Conservation (phyloP, 2,329 filamentous ascomycete genomes). For the Rhinocladiella similis region DNA sequence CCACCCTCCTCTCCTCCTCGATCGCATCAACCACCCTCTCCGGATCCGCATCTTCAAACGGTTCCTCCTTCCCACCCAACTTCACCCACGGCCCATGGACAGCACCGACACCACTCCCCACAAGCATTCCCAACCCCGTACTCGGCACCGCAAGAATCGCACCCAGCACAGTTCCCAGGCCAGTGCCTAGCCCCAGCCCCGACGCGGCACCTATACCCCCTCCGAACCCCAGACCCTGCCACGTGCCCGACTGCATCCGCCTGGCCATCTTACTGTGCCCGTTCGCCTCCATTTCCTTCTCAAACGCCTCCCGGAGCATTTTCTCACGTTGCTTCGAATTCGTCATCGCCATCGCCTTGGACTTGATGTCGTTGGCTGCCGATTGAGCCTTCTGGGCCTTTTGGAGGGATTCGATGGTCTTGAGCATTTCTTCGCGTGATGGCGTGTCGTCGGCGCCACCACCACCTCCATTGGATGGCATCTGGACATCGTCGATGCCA, state of each 20-base stretch:
- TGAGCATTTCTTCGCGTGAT: conserved; percentile 16
- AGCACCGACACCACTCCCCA: conserved; percentile 18
- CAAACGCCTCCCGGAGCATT: conserved; percentile 21
- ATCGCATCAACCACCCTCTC: conserved; percentile 16
- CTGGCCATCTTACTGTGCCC: conserved; percentile 25
- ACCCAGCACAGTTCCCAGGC: conserved; percentile 19
- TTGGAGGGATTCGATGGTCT: conserved; percentile 19
- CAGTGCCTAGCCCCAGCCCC: conserved; percentile 19
- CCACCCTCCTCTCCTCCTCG: conserved; percentile 13
- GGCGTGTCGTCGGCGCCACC: conserved; percentile 1
- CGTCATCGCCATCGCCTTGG: conserved; percentile 19
- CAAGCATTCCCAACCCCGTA: conserved; percentile 19
- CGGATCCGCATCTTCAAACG: conserved; percentile 24
- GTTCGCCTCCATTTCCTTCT: conserved; percentile 24
- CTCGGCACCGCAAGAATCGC: conserved; percentile 17
- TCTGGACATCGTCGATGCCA: neutral
- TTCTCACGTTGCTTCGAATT: conserved; percentile 18
- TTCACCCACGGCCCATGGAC: conserved; percentile 24
- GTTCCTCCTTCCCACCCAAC: conserved; percentile 19
- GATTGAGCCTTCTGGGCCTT: conserved; percentile 23
- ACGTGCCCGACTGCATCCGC: conserved; percentile 20
- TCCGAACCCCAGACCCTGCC: conserved; percentile 22
- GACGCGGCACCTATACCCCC: conserved; percentile 24
- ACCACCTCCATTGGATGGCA: neutral
- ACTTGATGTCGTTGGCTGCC: conserved; percentile 18